These are phyloP conservation scores for Tulasnella sp. DNA, from an alignment of 768 basidiomycete species.

Conservation along the genomic window DNA sequence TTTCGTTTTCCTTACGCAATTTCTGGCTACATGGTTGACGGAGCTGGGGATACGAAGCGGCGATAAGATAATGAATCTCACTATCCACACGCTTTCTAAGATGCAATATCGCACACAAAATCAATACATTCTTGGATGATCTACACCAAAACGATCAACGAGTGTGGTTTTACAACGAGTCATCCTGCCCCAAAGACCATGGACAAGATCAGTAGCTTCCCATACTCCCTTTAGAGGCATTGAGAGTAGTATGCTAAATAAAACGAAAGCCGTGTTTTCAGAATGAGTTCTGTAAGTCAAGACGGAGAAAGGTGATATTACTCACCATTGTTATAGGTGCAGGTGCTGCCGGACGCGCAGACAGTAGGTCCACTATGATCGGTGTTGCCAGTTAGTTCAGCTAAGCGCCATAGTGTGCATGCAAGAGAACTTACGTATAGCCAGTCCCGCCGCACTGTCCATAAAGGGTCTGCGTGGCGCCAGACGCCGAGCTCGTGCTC, in stretches of 20 bases:
- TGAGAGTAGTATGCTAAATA: constrained; percentile 9
- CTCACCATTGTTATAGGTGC: constrained; percentile 2
- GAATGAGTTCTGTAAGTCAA: background rate
- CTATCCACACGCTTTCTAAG: no score
- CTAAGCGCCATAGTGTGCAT: background rate
- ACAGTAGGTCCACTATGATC: constrained; percentile 6
- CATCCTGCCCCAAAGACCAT: no score
- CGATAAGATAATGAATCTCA: no score
- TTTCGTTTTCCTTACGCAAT: no score
- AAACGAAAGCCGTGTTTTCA: background rate
- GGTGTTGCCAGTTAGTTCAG: background rate
- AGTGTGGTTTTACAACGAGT: no score
- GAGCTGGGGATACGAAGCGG: no score
- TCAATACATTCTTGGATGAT: no score
- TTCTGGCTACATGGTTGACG: no score
- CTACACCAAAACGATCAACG: no score
- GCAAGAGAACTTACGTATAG: background rate
- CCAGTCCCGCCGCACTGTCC: constrained; percentile 10
- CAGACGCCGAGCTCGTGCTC: background rate
- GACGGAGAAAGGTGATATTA: background rate
- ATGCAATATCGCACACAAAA: no score
- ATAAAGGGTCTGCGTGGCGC: constrained; percentile 8
- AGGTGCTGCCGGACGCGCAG: constrained; percentile 7
- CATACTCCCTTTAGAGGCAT: constrained; percentile 15
- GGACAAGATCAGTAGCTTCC: no score